phyloP scores from a whole-genome alignment of 2,329 filamentous ascomycete species.

The Xylaria sp. region DNA sequence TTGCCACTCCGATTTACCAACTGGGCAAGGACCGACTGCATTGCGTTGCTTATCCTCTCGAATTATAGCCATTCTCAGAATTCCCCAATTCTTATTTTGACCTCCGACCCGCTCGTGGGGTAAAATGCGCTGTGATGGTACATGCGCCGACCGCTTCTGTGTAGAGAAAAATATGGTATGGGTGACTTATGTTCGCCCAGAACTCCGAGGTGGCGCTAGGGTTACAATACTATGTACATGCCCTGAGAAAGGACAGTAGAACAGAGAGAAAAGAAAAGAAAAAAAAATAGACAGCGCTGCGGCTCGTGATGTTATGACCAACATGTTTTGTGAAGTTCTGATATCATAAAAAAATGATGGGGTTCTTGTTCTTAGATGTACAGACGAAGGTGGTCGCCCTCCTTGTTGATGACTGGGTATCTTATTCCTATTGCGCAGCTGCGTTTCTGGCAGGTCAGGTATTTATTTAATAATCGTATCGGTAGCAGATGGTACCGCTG shows the following conservation, averaged over 20 bases:
- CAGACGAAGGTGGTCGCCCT: slow-evolving; percentile 5
- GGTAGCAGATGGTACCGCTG: slow-evolving; percentile 48
- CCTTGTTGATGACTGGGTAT: neutral
- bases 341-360: slow-evolving; percentile 4
- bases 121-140: neutral
- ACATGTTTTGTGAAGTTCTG: slow-evolving; percentile 2
- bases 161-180: neutral
- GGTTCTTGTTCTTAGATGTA: slow-evolving; percentile 19
- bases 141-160: slow-evolving; percentile 1
- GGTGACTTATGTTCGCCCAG: slow-evolving; percentile 5
- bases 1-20: neutral
- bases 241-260: slow-evolving; percentile 13
- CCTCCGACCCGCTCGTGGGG: neutral
- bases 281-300: slow-evolving; percentile 6
- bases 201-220: slow-evolving; percentile 24
- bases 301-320: slow-evolving; percentile 16
- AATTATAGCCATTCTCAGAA: neutral
- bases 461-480: slow-evolving; percentile 46
- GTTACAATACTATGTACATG: slow-evolving; percentile 26
- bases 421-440: neutral
- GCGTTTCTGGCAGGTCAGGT: neutral
- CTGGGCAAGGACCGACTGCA: neutral
- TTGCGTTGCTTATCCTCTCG: neutral
- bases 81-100: neutral
- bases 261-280: slow-evolving; percentile 1